Evolutionary conservation across 2,329 filamentous ascomycete genomes (phyloP), one percentile per base, ranked within the genome.

Genomic region (Akanthomyces uredinophilus): DNA sequence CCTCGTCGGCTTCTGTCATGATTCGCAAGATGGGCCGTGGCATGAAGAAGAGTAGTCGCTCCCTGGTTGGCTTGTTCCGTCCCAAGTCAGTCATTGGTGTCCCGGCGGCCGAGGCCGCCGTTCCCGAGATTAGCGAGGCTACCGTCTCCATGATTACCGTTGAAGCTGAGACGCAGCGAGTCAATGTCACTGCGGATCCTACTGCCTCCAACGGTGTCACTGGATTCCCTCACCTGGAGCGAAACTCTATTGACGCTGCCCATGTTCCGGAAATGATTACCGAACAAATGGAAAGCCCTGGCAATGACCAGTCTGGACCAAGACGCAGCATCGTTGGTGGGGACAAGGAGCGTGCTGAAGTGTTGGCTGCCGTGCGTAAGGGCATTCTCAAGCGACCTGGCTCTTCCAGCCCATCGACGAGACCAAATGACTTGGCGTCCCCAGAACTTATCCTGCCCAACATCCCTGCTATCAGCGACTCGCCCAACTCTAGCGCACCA

Each of bases 21-120:
- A 90, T 99, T 67, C 87, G 95, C 59, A 99, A 99, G 79, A 99
- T 99, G 95, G 95, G 95, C 61, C 92, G 92, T 66, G 93, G 94
- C n/a, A 90, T 98, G 87, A 98, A 96, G 83, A 96, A 95, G 77
- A 89, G 92, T 57, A 90, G 89, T 20, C 85, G 93, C 53, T 97
- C 93, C 27, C 85, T 99, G 60, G 96, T 96, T 67, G 95, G 95
- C 29, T 81, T 99, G 8, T 99, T 99, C 79, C 84, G 95, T 65
- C 94, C 95, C 0, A 99, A 98, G 75, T 98, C 94, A 1, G 82
- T 96, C 18, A 84, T 94, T 68, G 93, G 92, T 37, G 86, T 89
- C 22, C 86, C 91, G 20, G 82, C 87, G 37, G 85, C 88, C 4
- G 92, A 96, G 68, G 79, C 82, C 6, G 81, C 84, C 32, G 75